Conservation (phyloP, 257 asterid species). For the Solanum chiquidenum region DNA sequence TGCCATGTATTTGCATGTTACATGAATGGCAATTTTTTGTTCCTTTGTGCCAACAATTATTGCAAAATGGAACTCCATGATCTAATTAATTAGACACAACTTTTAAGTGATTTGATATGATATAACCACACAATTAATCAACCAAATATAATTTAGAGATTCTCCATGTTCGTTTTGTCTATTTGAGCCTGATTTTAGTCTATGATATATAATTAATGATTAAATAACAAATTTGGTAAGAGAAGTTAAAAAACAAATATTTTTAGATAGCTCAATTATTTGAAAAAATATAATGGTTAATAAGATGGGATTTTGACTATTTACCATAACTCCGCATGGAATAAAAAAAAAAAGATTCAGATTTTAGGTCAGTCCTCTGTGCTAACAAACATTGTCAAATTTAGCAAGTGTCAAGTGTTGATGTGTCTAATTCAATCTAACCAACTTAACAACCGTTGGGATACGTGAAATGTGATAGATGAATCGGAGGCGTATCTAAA, state of each 20-base stretch:
- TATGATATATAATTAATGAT: not conserved
- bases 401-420: not conserved
- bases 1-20: not conserved
- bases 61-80: not conserved
- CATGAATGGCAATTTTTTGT: not conserved
- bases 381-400: not conserved
- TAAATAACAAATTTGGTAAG: not conserved
- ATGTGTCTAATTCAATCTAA: not conserved
- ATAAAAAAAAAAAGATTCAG: not conserved
- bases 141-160: not conserved
- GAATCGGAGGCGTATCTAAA: fast-evolving
- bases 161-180: not conserved
- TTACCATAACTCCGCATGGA: not conserved
- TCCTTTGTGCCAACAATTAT: not conserved
- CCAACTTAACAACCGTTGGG: not conserved
- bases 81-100: not conserved
- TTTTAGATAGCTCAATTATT: not conserved
- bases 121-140: not conserved
- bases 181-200: not conserved
- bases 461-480: not conserved
- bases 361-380: not conserved
- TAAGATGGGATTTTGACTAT: not conserved
- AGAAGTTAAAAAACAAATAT: not conserved
- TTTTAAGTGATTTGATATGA: not conserved
- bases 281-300: not conserved